A percentile compares a stretch with the other conserved stretches of the same genome.
Evolutionary conservation across 192 early-diverging fungal species (phyloP).

Genomic region (Coemansia asiatica): DNA sequence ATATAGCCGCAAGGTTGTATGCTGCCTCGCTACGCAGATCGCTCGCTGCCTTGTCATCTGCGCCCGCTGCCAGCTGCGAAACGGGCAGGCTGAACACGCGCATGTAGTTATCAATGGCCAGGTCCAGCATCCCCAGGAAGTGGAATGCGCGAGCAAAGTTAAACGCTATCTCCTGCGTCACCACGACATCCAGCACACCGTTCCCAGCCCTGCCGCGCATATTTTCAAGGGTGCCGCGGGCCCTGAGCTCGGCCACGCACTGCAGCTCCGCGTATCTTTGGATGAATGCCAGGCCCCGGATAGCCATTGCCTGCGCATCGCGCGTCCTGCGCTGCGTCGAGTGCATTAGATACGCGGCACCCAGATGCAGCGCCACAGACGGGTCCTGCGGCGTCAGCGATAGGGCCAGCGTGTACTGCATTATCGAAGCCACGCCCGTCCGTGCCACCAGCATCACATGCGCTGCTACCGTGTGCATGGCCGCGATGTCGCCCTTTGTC

Average conservation of each 20-base stretch:
- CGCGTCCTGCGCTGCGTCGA: neutral
- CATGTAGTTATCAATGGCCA: slow-evolving; percentile 87
- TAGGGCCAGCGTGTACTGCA: slow-evolving; percentile 44
- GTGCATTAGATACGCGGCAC: slow-evolving; percentile 32
- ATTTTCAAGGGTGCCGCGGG: slow-evolving; percentile 7
- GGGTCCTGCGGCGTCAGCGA: slow-evolving; percentile 33
- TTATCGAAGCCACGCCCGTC: slow-evolving; percentile 5
- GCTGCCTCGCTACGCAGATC: slow-evolving; percentile 79
- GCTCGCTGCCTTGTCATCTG: neutral
- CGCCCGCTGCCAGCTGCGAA: slow-evolving; percentile 21
- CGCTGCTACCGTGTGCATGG: slow-evolving; percentile 34
- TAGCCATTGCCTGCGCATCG: slow-evolving; percentile 12
- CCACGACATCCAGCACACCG: slow-evolving; percentile 14
- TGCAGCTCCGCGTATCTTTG: slow-evolving; percentile 49
- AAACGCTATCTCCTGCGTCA: slow-evolving; percentile 64
- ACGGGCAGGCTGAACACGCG: slow-evolving; percentile 66
- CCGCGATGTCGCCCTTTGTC: slow-evolving; percentile 26
- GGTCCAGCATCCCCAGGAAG: slow-evolving; percentile 74
- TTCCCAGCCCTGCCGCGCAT: neutral
- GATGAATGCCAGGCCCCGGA: slow-evolving; percentile 38
- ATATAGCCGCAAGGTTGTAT: slow-evolving; percentile 87
- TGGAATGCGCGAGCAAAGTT: slow-evolving; percentile 92
- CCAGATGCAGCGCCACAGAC: slow-evolving; percentile 35
- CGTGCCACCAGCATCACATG: slow-evolving; percentile 36
- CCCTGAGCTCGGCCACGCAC: slow-evolving; percentile 22